Evolutionary conservation across 2,329 filamentous ascomycete genomes (phyloP).

Genomic region (Camptophora hylomeconis): DNA sequence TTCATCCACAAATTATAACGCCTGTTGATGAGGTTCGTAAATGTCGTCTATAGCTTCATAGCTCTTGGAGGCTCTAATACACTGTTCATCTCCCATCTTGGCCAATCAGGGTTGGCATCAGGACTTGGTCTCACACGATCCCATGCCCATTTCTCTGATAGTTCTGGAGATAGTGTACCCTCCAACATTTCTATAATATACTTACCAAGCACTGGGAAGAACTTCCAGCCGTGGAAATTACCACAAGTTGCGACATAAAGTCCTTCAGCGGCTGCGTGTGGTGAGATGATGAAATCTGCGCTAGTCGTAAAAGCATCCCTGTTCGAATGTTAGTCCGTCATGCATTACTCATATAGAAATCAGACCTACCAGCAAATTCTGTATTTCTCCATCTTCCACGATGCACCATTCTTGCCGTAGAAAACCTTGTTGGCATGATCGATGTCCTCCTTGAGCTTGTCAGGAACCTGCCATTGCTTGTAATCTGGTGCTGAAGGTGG

Average conservation of each 20-base stretch:
- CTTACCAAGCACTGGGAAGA: constrained; percentile 40
- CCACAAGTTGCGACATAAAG: constrained; percentile 29
- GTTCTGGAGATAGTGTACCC: constrained; percentile 27
- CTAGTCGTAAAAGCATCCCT: constrained; percentile 55
- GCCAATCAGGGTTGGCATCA: constrained; percentile 41
- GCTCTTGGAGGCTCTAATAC: constrained; percentile 25
- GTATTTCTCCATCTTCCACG: constrained; percentile 48
- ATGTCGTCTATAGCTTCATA: constrained; percentile 22
- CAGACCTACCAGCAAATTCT: constrained; percentile 51
- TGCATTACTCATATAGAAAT: constrained; percentile 3
- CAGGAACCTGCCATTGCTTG: constrained; percentile 48
- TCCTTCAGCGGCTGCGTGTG: constrained; percentile 28
- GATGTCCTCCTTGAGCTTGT: constrained; percentile 45
- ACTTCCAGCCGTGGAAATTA: constrained; percentile 39
- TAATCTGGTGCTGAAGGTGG: constrained; percentile 46
- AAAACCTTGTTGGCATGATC: constrained; percentile 43
- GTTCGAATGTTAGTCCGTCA: constrained; percentile 4
- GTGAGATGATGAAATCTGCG: constrained; percentile 38
- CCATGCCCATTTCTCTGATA: constrained; percentile 33
- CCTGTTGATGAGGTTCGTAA: no score
- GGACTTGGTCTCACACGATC: constrained; percentile 46
- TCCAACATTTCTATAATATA: constrained; percentile 36
- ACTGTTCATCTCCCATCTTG: constrained; percentile 44
- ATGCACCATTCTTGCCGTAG: constrained; percentile 43
- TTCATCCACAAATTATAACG: no score